Evolutionary conservation across 2,329 filamentous ascomycete genomes (phyloP).

Genomic region (Thermochaetoides dissita): DNA sequence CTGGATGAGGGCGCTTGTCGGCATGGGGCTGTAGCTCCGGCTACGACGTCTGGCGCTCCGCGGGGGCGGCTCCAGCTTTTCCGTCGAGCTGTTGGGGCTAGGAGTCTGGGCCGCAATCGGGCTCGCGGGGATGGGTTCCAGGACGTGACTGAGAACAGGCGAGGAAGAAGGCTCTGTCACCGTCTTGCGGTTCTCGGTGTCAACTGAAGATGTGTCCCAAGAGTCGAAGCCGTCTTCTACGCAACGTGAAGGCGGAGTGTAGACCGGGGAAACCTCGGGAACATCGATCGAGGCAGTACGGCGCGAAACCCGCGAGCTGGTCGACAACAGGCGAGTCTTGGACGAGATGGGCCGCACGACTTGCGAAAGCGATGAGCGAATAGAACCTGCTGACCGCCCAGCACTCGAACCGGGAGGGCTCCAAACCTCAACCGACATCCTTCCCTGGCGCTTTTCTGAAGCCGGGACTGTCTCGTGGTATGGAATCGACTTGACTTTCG

Average conservation of each 20-base stretch:
- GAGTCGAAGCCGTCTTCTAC: conserved; percentile 55
- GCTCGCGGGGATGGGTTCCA: conserved; percentile 60
- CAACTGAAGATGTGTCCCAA: conserved; percentile 60
- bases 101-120: conserved; percentile 50
- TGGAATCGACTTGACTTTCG: conserved; percentile 37
- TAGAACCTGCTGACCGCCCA: conserved; percentile 32
- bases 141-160: conserved; percentile 32
- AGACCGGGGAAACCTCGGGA: conserved; percentile 19
- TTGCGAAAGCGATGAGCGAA: conserved; percentile 35
- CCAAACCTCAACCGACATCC: conserved; percentile 23
- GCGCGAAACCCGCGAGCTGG: conserved; percentile 22
- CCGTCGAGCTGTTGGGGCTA: conserved; percentile 47
- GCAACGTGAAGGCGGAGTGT: conserved; percentile 17
- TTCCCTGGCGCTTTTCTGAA: conserved; percentile 20
- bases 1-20: conserved; percentile 19
- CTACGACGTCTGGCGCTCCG: conserved; percentile 26
- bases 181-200: conserved; percentile 45
- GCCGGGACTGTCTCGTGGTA: conserved; percentile 32
- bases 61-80: conserved; percentile 34
- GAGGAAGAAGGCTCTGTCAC: conserved; percentile 35
- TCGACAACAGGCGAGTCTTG: conserved; percentile 37
- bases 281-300: conserved; percentile 37
- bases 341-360: conserved; percentile 42
- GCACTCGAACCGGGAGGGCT: conserved; percentile 32
- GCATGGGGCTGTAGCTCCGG: conserved; percentile 37